phyloP scores from a whole-genome alignment of 306 rosid genomes.

The Vachellia pachyceras region DNA sequence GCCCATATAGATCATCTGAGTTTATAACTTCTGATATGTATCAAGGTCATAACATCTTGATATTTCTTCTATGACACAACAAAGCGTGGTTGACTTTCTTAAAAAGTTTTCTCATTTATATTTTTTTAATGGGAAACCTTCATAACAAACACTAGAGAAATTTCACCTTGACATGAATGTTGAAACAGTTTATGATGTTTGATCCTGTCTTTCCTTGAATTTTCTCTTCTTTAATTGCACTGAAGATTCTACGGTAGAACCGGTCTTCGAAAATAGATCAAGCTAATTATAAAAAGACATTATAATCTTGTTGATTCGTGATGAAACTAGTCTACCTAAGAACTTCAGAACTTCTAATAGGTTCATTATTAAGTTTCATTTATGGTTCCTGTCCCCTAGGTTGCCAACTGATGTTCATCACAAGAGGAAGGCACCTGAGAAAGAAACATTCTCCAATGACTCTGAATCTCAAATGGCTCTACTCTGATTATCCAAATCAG shows the following conservation, averaged over 20 bases:
- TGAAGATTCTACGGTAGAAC: background rate
- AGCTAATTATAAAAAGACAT: background rate
- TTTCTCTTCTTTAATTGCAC: background rate
- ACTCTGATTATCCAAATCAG: conserved; percentile 56
- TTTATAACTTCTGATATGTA: background rate
- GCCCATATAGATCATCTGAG: background rate
- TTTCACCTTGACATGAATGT: background rate
- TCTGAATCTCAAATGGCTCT: conserved; percentile 62
- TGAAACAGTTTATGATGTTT: background rate
- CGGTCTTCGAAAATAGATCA: background rate
- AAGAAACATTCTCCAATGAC: conserved; percentile 68
- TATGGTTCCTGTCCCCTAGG: conserved; percentile 47
- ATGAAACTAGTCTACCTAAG: background rate
- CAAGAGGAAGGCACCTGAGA: conserved; percentile 65
- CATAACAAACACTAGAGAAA: background rate
- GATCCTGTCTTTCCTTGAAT: background rate
- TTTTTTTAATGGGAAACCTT: too few relatives aligned
- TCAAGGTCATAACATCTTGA: background rate
- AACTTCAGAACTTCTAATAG: background rate
- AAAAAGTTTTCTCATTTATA: too few relatives aligned
- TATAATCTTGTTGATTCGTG: background rate
- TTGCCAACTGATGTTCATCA: conserved; percentile 61
- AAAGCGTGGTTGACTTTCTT: too few relatives aligned
- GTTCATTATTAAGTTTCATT: conserved; percentile 8
- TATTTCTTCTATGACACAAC: too few relatives aligned